phyloP scores from a whole-genome alignment of 345 rosid species.

The Sonneratia caseolaris region DNA sequence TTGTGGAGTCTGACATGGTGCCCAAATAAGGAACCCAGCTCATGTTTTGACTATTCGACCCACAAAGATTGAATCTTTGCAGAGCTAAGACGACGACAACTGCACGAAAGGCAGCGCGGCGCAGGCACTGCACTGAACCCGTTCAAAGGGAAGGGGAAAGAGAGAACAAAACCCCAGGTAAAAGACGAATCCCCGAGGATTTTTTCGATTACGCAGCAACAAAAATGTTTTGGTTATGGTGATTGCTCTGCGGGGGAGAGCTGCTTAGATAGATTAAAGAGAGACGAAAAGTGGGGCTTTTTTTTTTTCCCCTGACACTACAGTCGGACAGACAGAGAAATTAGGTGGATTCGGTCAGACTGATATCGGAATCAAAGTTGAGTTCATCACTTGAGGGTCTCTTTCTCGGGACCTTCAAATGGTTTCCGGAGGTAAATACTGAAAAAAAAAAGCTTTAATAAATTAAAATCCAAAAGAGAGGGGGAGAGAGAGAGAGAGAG shows the following conservation, averaged over 20 bases:
- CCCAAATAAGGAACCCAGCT: constrained; percentile 33
- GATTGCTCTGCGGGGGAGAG: not conserved
- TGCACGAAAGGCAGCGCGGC: constrained; percentile 1
- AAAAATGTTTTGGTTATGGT: not conserved
- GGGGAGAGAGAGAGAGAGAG: too few species aligned
- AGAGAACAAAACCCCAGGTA: too few species aligned
- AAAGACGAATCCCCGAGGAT: not conserved
- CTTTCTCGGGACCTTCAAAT: constrained; percentile 89
- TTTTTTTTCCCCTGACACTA: not conserved
- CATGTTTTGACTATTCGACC: constrained; percentile 28
- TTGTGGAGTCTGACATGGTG: constrained; percentile 54
- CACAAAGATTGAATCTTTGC: constrained; percentile 38
- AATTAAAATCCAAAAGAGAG: too few species aligned
- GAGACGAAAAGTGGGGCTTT: not conserved
- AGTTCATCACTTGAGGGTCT: constrained; percentile 43
- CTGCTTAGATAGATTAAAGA: not conserved
- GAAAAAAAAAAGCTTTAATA: constrained; percentile 1
- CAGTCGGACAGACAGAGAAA: not conserved
- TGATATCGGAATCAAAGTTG: constrained; percentile 45
- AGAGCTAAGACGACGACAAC: constrained; percentile 17
- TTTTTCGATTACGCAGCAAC: not conserved
- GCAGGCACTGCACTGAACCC: too few species aligned
- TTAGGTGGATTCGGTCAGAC: constrained; percentile 40
- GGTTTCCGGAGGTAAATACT: constrained; percentile 42
- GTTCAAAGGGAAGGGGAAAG: not conserved